Conservation (phyloP, 805 yeast genomes). For the Ogataea ramenticola region DNA sequence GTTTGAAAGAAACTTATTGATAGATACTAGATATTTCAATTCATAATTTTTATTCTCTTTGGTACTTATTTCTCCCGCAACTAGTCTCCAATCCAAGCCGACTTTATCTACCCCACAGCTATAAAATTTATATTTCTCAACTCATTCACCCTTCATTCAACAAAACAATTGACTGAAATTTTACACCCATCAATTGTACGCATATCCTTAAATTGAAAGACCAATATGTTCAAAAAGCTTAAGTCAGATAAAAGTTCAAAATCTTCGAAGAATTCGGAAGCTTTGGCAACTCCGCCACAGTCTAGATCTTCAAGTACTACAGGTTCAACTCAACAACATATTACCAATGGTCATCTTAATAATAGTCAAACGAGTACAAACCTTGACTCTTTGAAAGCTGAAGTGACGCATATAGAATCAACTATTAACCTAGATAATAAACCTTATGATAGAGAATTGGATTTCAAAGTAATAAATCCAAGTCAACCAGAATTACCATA, state of each 20-base stretch:
- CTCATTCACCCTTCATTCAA: no score
- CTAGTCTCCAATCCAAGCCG: no score
- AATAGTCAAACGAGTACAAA: neutral
- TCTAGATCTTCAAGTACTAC: neutral
- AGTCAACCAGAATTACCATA: slow-evolving; percentile 31
- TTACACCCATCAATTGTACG: no score
- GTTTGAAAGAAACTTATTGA: no score
- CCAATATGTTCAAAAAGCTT: slow-evolving; percentile 20
- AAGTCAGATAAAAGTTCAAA: slow-evolving; percentile 15
- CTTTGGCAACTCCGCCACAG: neutral
- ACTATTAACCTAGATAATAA: slow-evolving; percentile 8
- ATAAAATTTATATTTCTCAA: no score
- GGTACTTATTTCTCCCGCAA: no score
- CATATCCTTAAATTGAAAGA: neutral
- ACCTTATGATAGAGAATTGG: slow-evolving; percentile 17
- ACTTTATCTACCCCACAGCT: no score
- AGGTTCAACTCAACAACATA: no score
- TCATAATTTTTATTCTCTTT: no score
- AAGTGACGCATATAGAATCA: slow-evolving; percentile 13
- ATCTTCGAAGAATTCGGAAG: neutral
- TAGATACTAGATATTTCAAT: no score
- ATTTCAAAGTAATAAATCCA: slow-evolving; percentile 13
- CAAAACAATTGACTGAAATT: no score
- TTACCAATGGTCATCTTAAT: neutral
- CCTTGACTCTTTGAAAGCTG: slow-evolving; percentile 9